Evolutionary conservation across 2,329 filamentous ascomycete genomes (phyloP), one percentile per base, ranked within the genome.

Genomic region (Harringtonia aguacate): DNA sequence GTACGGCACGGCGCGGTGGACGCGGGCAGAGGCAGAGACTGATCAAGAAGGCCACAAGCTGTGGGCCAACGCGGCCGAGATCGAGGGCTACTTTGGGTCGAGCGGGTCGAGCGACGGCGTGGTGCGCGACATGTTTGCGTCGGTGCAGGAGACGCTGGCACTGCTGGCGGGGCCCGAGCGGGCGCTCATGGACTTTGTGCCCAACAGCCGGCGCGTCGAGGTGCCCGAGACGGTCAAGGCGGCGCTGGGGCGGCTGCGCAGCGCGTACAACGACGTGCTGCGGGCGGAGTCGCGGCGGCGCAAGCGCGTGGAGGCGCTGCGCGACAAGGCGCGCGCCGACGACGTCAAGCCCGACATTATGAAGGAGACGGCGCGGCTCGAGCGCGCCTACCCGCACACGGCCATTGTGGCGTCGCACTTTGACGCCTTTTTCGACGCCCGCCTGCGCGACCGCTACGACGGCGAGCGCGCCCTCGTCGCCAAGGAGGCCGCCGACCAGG

Each of bases 1-100:
- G 56, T 89, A 87, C 56, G 92, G 92, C 20, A 95, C 89, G 0
- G 85, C 89, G 46, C 74, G 86, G 48, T 98, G 92, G 92, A 64
- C 65, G 14, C 77, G 90, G 22, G 72, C 75, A 1, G 69, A 82
- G 18, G 86, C 86, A 5, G 74, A 78, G 29, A 68, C 72, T 17
- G 89, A 90, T 21, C 76, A 80, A 61, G 65, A 70, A 44, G 75
- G 75, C 4, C 59, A 61, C 10, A 88, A 87, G 57, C 70, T 94
- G 1, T 90, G 86, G 70, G 72, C 70, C 3, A 81, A 86, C 44
- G 79, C 82, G 4, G 70, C 66, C 3, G 88, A 95, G 54, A 89
- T 95, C 33, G 84, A 88, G 33, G 84, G 85, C 4, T 97, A 95
- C 62, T 83, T 98, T 52, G 80, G 81, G 12, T 75, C 66, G 44